These are phyloP conservation scores for Plasmodium knowlesi DNA, from an alignment of 169 alveolate genomes.

Conservation along the genomic window DNA sequence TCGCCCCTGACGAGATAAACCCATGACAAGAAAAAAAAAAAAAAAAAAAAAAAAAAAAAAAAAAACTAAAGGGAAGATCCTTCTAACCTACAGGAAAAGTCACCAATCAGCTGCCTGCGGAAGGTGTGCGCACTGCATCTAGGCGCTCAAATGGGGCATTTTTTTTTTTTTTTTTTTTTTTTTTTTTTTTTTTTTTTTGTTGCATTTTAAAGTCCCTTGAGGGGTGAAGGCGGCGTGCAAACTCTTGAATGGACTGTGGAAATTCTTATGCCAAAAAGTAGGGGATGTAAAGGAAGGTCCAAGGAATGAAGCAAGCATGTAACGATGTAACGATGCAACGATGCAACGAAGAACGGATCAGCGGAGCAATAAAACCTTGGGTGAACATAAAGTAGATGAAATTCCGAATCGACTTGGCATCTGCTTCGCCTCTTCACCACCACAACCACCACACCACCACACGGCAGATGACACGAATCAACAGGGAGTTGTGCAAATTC, in stretches of 20 bases:
- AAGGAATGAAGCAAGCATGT: neutral
- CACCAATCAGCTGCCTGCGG: neutral
- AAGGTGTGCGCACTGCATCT: neutral
- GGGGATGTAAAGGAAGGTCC: neutral
- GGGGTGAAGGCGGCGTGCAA: neutral
- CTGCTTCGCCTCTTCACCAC: neutral
- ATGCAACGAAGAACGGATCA: neutral
- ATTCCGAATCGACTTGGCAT: neutral
- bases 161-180: no score
- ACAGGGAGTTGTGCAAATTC: constrained; percentile 27
- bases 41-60: constrained; percentile 1
- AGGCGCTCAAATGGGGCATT: neutral
- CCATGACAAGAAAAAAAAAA: neutral
- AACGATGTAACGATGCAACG: neutral
- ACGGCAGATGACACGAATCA: constrained; percentile 13
- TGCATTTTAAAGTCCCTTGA: neutral
- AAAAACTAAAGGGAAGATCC: neutral
- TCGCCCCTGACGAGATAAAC: neutral
- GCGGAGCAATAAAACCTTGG: neutral
- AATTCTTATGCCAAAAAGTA: neutral
- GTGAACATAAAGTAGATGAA: neutral
- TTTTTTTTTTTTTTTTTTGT: no score
- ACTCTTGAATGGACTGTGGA: neutral
- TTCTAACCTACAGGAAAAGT: neutral
- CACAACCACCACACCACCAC: neutral